A percentile compares a stretch with the other conserved stretches of the same genome.
These are phyloP conservation scores for Rutstroemia sp. DNA, from an alignment of 2,329 filamentous ascomycete genomes.

Conservation along the genomic window DNA sequence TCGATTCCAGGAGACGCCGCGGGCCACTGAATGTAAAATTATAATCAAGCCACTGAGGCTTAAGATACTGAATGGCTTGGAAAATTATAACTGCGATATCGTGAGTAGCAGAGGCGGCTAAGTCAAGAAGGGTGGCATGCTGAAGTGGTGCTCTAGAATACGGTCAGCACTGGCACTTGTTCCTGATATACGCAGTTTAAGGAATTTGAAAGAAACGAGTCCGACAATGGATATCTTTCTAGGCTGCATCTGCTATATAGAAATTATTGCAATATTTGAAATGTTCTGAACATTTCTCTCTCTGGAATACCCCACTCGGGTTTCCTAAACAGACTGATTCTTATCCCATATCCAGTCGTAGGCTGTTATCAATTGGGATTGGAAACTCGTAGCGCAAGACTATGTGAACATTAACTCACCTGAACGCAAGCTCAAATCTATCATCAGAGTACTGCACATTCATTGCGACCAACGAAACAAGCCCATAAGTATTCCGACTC, in stretches of 20 bases:
- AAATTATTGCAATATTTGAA: no score
- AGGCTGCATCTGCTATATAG: no score
- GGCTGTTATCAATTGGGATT: no score
- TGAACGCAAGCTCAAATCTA: slow-evolving; percentile 58
- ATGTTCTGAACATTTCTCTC: no score
- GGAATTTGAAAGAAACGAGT: no score
- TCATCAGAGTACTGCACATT: slow-evolving; percentile 56
- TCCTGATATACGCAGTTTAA: neutral
- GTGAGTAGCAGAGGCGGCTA: slow-evolving; percentile 56
- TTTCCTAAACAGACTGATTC: no score
- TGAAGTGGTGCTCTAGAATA: slow-evolving; percentile 40
- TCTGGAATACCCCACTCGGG: no score
- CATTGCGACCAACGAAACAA: slow-evolving; percentile 53
- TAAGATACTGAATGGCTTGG: slow-evolving; percentile 53
- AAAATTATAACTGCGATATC: slow-evolving; percentile 58
- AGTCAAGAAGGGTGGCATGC: slow-evolving; percentile 45
- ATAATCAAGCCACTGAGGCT: slow-evolving; percentile 57
- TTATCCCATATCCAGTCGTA: no score
- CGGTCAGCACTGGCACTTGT: neutral
- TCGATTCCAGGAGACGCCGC: slow-evolving; percentile 42
- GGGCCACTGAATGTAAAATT: slow-evolving; percentile 57
- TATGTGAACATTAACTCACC: slow-evolving; percentile 17
- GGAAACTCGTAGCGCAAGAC: neutral
- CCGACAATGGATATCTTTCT: no score
- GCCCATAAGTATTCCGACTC: slow-evolving; percentile 46